A percentile compares a stretch with the other conserved stretches of the same genome.
These are phyloP conservation scores for Rhipidocladum racemiflorum DNA, from an alignment of 176 grass and related monocot species.

Conservation along the genomic window DNA sequence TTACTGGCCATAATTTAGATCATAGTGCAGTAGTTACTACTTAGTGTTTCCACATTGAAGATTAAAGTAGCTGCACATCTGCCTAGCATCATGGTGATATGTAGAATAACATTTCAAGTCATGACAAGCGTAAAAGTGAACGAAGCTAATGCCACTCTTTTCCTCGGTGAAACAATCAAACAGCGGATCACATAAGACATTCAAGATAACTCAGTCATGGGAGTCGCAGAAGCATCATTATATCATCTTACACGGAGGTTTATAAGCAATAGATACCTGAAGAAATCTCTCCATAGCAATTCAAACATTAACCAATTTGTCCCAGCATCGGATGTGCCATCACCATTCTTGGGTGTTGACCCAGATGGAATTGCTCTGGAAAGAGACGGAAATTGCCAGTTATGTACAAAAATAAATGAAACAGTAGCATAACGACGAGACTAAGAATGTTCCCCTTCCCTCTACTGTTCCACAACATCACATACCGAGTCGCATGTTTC, in stretches of 20 bases:
- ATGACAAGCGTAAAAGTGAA: neutral
- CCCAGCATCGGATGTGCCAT: conserved; percentile 53
- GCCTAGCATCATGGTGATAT: neutral
- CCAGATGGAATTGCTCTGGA: conserved; percentile 47
- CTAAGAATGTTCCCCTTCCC: neutral
- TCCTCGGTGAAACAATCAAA: conserved; percentile 12
- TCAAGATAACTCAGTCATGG: neutral
- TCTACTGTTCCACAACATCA: neutral
- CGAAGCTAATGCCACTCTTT: neutral
- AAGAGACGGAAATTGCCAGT: neutral
- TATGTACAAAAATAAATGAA: conserved; percentile 10
- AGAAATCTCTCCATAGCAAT: conserved; percentile 98
- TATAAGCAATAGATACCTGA: conserved; percentile 54
- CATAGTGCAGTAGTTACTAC: neutral
- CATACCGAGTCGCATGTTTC: conserved; percentile 74
- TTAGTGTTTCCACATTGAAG: neutral
- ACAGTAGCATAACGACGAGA: neutral
- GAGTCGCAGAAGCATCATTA: neutral
- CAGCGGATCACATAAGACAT: neutral
- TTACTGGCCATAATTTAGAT: conserved; percentile 12
- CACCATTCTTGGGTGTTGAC: conserved; percentile 42
- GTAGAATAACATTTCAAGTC: neutral
- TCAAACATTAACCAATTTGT: conserved; percentile 98
- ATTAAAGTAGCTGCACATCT: neutral
- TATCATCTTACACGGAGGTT: neutral